A percentile compares a stretch with the other conserved stretches of the same genome.
phyloP scores from a whole-genome alignment of 2,329 filamentous ascomycete genomes.

The Dryadomyces quercivorus region DNA sequence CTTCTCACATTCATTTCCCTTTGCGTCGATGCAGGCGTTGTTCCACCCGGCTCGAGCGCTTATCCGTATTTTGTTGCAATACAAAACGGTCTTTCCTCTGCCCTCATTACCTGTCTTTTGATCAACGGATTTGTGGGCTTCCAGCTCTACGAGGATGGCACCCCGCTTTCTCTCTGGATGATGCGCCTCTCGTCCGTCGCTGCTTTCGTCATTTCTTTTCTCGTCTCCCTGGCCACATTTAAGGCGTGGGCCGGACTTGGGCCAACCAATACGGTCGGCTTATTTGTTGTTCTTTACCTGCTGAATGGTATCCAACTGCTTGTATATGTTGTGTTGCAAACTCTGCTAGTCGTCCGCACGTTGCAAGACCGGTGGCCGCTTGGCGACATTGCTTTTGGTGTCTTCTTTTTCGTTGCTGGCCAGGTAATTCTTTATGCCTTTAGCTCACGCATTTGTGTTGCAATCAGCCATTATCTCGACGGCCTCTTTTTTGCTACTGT shows the following conservation, averaged over 20 bases:
- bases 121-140: conserved; percentile 99
- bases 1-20: conserved; percentile 79
- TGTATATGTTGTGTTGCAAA: conserved; percentile 77
- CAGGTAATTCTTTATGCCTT: conserved; percentile 91
- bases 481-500: conserved; percentile 89
- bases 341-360: conserved; percentile 78
- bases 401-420: conserved; percentile 82
- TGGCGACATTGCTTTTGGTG: conserved; percentile 79
- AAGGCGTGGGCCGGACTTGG: conserved; percentile 78
- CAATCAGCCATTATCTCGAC: conserved; percentile 83
- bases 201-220: conserved; percentile 78
- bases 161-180: conserved; percentile 85
- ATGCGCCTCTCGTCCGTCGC: conserved; percentile 63
- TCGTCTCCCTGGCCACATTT: conserved; percentile 84
- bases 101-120: conserved; percentile 75
- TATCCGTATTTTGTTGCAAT: conserved; percentile 88
- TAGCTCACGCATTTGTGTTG: conserved; percentile 71
- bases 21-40: conserved; percentile 82
- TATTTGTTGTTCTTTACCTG: conserved; percentile 88
- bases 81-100: conserved; percentile 74
- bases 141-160: conserved; percentile 95
- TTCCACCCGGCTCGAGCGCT: conserved; percentile 65
- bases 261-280: conserved; percentile 72
- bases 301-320: conserved; percentile 79
- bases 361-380: conserved; percentile 92